phyloP scores from a whole-genome alignment of 768 basidiomycete genomes.

The Rhodotorula toruloides region DNA sequence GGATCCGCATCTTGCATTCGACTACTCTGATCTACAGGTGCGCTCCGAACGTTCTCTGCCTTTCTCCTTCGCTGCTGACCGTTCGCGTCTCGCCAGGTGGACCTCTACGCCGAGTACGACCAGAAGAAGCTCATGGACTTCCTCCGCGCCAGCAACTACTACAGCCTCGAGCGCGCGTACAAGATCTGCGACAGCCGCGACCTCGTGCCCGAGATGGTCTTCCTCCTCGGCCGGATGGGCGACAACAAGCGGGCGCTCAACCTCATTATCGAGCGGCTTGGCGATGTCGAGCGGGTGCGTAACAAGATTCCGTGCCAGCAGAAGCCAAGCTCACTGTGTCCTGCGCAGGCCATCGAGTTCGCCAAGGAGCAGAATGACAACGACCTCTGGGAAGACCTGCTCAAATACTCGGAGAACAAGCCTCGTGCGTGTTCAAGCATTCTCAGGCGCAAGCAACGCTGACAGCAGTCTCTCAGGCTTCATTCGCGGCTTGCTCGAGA shows the following conservation, averaged over 20 bases:
- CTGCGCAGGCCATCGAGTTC: conserved; percentile 81
- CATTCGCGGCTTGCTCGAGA: conserved; percentile 89
- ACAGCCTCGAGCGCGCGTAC: conserved; percentile 84
- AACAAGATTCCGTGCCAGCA: neutral
- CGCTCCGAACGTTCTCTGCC: conserved; percentile 19
- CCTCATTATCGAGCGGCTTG: conserved; percentile 89
- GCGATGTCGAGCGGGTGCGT: conserved; percentile 79
- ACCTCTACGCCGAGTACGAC: conserved; percentile 85
- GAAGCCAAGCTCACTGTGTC: neutral
- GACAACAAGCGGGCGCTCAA: conserved; percentile 91
- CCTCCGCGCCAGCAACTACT: conserved; percentile 81
- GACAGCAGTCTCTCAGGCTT: conserved; percentile 58
- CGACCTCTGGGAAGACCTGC: conserved; percentile 94
- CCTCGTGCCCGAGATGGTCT: conserved; percentile 93
- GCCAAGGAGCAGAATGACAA: conserved; percentile 95
- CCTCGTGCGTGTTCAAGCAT: conserved; percentile 56
- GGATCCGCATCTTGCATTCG: conserved; percentile 71
- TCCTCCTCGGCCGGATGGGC: conserved; percentile 92
- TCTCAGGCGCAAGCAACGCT: neutral
- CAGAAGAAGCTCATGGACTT: conserved; percentile 77
- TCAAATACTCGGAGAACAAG: conserved; percentile 87
- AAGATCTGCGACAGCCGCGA: conserved; percentile 75
- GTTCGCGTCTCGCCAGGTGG: conserved; percentile 54
- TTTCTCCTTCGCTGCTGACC: neutral
- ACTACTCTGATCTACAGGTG: conserved; percentile 80